phyloP scores from a whole-genome alignment of 2,329 filamentous ascomycete species.

The Ophiobolus disseminans region DNA sequence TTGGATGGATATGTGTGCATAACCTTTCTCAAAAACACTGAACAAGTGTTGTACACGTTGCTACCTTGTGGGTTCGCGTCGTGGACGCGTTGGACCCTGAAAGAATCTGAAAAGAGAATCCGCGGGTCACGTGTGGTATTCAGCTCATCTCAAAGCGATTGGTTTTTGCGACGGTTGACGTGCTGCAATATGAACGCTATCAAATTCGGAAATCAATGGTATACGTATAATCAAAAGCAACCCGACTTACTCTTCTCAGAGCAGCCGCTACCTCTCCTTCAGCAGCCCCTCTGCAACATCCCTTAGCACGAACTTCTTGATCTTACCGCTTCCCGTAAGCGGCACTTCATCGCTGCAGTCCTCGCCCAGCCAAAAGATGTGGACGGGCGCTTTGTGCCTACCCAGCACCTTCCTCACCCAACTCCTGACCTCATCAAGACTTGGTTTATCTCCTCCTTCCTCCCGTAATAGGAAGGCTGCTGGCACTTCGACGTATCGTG shows the following conservation, averaged over 20 bases:
- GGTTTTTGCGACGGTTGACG: too few species aligned
- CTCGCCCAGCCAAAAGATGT: conserved; percentile 78
- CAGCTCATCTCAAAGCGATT: too few species aligned
- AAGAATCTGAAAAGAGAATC: too few species aligned
- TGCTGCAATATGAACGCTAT: too few species aligned
- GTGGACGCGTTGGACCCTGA: background rate
- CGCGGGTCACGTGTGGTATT: too few species aligned
- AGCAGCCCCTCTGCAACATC: conserved; percentile 37
- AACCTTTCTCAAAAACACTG: too few species aligned
- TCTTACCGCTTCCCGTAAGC: conserved; percentile 55
- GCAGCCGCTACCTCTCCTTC: conserved; percentile 3
- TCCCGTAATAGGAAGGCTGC: conserved; percentile 65
- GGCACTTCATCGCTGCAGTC: conserved; percentile 48
- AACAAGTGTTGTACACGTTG: too few species aligned
- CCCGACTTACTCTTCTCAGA: too few species aligned
- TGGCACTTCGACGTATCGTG: conserved; percentile 77
- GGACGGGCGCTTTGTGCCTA: conserved; percentile 64
- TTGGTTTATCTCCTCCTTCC: conserved; percentile 29
- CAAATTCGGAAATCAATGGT: too few species aligned
- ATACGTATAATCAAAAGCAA: too few species aligned
- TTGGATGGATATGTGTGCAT: background rate
- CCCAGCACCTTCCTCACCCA: conserved; percentile 50
- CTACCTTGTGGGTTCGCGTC: too few species aligned
- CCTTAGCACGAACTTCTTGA: conserved; percentile 52
- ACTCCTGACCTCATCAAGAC: conserved; percentile 42